Base-by-base conservation (phyloP, 2,329 filamentous ascomycete genomes). In the Tricladium varicosporioides region DNA sequence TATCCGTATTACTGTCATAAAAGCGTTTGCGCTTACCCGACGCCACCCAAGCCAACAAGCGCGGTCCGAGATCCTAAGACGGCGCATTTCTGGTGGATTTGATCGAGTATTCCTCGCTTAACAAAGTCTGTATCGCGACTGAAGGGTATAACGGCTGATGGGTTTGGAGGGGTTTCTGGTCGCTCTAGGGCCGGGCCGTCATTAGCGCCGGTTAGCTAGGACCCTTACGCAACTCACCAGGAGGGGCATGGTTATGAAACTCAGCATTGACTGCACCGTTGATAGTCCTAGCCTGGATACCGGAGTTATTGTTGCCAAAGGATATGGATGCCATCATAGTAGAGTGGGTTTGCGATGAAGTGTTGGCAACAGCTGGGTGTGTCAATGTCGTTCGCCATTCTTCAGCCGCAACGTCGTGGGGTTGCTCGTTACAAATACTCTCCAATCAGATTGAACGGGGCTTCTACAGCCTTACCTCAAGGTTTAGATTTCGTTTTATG, bases 61-160 rank as follows among this genome's bases (percentile, higher is more conserved):
- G 63, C 63, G 16, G 53, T 59, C 32, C 58, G 51, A 48, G 62
- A 64, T 48, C 59, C 61, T 45, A 40, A 50, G 14, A 62, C 56
- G 60, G 43, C 48, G 48, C 60, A 64, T 62, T 66, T 68, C 47
- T 68, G 43, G 22, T 67, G 46, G 47, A 70, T 69, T 49, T 64
- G 59, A 63, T 65, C 56, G 48, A 70, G 59, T 54, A 58, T 46
- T 44, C 14, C 53, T 51, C 58, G 60, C 55, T 59, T 56, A 48
- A 57, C 58, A 32, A 64, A 64, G 55, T 62, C 58, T 56, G 53
- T 50, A 45, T 64, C 60, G 53, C 59, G 61, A 57, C 61, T 58
- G 16, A 63, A 63, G 51, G 61, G 61, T 56, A 61, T 60, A 53
- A 57, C 57, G 55, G 54, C 45, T 27, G 60, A 57, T 43, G 62